A percentile compares a stretch with the other conserved stretches of the same genome.
These are phyloP conservation scores for Phytophthora pistaciae DNA, from an alignment of 352 stramenopile genomes.

Conservation along the genomic window DNA sequence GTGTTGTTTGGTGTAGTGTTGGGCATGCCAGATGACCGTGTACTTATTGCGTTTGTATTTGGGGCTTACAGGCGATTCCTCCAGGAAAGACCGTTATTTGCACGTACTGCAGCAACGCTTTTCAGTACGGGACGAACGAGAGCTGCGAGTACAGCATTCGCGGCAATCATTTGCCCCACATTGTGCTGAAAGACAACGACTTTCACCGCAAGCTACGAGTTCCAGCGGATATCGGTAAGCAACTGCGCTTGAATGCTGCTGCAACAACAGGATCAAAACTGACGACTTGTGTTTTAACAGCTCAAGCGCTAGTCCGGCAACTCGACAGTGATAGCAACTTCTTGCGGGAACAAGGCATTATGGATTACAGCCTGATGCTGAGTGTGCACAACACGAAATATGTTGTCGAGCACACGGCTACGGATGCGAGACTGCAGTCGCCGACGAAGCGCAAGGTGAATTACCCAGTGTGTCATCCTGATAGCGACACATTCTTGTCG, in stretches of 20 bases:
- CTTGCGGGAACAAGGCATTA: conserved; percentile 83
- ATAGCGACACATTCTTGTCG: conserved; percentile 56
- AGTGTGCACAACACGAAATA: conserved; percentile 90
- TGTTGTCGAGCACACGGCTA: conserved; percentile 70
- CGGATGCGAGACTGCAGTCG: conserved; percentile 48
- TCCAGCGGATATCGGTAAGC: conserved; percentile 56
- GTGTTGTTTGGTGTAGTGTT: neutral
- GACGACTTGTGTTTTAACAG: conserved; percentile 24
- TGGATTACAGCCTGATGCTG: conserved; percentile 91
- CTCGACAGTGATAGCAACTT: conserved; percentile 82
- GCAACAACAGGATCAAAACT: conserved; percentile 4
- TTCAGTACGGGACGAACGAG: conserved; percentile 76
- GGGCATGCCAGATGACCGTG: neutral
- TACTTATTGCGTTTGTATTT: neutral
- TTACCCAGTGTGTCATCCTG: conserved; percentile 74
- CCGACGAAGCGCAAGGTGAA: conserved; percentile 80
- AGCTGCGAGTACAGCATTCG: conserved; percentile 84
- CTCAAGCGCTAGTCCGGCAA: conserved; percentile 67
- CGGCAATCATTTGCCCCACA: conserved; percentile 78
- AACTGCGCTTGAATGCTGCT: neutral
- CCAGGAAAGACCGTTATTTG: conserved; percentile 87
- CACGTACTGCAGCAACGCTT: conserved; percentile 87
- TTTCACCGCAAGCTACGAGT: conserved; percentile 87
- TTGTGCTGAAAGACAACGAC: conserved; percentile 89
- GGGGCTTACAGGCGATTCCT: conserved; percentile 63